A percentile compares a stretch with the other conserved stretches of the same genome.
These are phyloP conservation scores for Macrolepiota dolichaula DNA, from an alignment of 768 basidiomycete species.

Conservation along the genomic window DNA sequence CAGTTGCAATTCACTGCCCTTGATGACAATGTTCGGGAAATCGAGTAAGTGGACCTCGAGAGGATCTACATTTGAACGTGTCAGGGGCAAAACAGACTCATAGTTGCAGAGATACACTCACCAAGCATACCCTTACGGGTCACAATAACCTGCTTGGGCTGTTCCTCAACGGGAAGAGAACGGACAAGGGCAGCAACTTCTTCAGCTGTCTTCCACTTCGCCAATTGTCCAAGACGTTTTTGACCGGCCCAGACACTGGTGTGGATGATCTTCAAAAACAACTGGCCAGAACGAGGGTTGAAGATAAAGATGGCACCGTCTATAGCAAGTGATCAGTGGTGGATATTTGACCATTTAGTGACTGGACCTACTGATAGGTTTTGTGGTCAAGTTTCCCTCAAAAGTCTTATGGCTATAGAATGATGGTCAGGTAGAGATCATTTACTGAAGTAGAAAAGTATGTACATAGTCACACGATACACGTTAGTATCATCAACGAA, in stretches of 20 bases:
- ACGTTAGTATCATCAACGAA: conserved; percentile 99
- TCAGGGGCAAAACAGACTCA: not conserved
- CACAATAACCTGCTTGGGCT: conserved; percentile 99
- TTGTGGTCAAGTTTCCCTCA: conserved; percentile 99
- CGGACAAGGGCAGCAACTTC: conserved; percentile 98
- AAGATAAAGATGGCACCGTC: conserved; percentile 98
- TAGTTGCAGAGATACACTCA: conserved; percentile 27
- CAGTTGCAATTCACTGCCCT: conserved; percentile 95
- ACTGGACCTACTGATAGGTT: conserved; percentile 79
- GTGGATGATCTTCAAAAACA: conserved; percentile 99
- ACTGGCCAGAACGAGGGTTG: conserved; percentile 96
- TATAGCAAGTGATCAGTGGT: conserved; percentile 22
- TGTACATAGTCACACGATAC: conserved; percentile 94
- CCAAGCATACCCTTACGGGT: conserved; percentile 99
- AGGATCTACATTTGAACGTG: conserved; percentile 51
- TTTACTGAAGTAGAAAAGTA: not conserved
- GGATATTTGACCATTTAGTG: not conserved
- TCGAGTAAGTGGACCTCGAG: conserved; percentile 98
- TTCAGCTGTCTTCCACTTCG: conserved; percentile 99
- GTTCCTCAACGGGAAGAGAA: conserved; percentile 98
- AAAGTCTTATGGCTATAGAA: conserved; percentile 89
- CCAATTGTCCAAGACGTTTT: conserved; percentile 98
- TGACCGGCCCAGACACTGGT: conserved; percentile 99
- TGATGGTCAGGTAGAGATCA: not conserved
- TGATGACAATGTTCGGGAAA: conserved; percentile 99